Evolutionary conservation across 306 rosid species (phyloP).

Genomic region (Sicyos edulis): DNA sequence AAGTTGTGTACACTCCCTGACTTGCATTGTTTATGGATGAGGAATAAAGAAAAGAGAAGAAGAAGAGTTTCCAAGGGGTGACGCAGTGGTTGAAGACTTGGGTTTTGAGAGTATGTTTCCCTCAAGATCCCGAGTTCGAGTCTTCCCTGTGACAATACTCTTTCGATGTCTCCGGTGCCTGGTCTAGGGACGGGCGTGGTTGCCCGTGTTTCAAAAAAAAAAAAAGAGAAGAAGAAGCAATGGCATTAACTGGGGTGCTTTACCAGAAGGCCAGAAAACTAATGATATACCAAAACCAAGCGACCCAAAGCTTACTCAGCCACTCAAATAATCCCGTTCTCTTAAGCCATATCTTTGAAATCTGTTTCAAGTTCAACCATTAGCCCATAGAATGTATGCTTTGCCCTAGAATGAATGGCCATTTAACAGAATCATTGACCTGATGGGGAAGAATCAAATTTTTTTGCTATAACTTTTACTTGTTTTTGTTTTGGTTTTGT

Average conservation of each 20-base stretch:
- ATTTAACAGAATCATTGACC: not conserved
- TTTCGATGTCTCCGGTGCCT: too few relatives aligned
- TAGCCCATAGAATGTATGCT: conserved; percentile 1
- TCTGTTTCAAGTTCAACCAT: not conserved
- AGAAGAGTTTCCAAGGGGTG: too few relatives aligned
- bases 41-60: not conserved
- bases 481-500: conserved; percentile 21
- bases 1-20: not conserved
- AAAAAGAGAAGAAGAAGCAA: not conserved
- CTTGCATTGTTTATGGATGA: not conserved
- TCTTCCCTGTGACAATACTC: too few relatives aligned
- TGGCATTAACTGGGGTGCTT: not conserved
- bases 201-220: too few relatives aligned
- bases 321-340: not conserved
- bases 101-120: too few relatives aligned
- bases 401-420: not conserved
- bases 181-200: too few relatives aligned
- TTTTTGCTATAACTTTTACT: not conserved
- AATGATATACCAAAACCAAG: not conserved
- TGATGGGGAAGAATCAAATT: not conserved
- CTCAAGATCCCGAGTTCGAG: too few relatives aligned
- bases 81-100: too few relatives aligned
- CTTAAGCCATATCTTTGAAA: not conserved
- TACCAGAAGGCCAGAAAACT: not conserved
- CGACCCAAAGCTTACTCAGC: not conserved